A percentile compares a stretch with the other conserved stretches of the same genome.
Conservation (phyloP, 2,329 filamentous ascomycete genomes). For the Monascus ruber region DNA sequence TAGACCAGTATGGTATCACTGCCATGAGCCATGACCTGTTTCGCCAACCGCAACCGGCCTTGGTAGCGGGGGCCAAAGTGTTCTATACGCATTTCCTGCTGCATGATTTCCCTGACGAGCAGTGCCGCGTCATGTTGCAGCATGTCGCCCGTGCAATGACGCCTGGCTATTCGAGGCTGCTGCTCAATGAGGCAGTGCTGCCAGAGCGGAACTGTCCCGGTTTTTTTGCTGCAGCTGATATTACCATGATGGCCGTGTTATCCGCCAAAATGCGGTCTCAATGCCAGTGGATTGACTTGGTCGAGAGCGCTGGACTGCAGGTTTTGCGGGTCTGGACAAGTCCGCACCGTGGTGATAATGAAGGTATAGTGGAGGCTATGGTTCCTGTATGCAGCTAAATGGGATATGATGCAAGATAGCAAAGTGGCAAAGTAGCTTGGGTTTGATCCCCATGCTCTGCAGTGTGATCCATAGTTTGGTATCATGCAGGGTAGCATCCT, state of each 20-base stretch:
- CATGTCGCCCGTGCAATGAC: slow-evolving; percentile 12
- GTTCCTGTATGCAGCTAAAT: too few relatives aligned
- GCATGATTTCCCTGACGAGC: slow-evolving; percentile 17
- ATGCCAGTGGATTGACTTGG: slow-evolving; percentile 10
- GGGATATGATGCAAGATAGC: too few relatives aligned
- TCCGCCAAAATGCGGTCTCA: slow-evolving; percentile 11
- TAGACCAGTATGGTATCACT: slow-evolving; percentile 4
- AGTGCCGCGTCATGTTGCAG: slow-evolving; percentile 7
- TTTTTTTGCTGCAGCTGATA: slow-evolving; percentile 5
- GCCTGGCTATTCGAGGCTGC: slow-evolving; percentile 10
- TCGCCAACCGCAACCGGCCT: slow-evolving; percentile 6
- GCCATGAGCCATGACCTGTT: slow-evolving; percentile 8
- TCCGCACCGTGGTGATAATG: too few relatives aligned
- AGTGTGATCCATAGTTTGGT: too few relatives aligned
- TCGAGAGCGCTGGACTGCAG: slow-evolving; percentile 8
- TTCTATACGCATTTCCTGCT: slow-evolving; percentile 17
- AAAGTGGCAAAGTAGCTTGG: too few relatives aligned
- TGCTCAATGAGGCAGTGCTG: slow-evolving; percentile 18
- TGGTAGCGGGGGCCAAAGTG: slow-evolving; percentile 9
- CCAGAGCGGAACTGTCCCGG: slow-evolving; percentile 5
- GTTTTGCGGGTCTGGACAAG: slow-evolving; percentile 2
- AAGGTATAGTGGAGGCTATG: too few relatives aligned
- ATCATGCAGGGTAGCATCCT: too few relatives aligned
- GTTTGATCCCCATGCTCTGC: too few relatives aligned
- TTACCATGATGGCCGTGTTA: slow-evolving; percentile 12